Base-by-base conservation (phyloP, 805 yeast genomes). In the Vanderwaltozyma polyspora region DNA sequence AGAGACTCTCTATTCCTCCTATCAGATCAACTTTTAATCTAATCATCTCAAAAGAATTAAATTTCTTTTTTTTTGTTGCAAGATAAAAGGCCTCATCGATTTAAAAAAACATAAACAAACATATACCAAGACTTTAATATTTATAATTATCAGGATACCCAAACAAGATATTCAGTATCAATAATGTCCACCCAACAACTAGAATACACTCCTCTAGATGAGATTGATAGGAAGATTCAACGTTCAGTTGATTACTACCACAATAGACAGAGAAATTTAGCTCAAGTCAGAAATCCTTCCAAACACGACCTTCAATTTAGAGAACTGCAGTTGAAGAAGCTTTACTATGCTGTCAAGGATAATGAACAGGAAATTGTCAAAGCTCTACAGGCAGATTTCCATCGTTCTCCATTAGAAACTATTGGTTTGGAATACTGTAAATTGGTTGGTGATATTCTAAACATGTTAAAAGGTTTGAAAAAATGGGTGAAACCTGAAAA, bases 381-480 rank as follows among this genome's bases (percentile, higher is more conserved):
- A 3, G 86, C 94, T 0, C 57, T 86, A 41, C 42, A 59, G 16
- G 51, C 64, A 41, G 97, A 89, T 50, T 75, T 86, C 56, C 67
- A 76, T 55, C 70, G 89, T 38, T 55, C 81, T 1, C 58, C 62
- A 3, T 59, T 63, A 24, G 96, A 89, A 52, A 69, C 89, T 1
- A 60, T 62, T 32, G 48, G 72, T 23, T 54, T 72, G 31, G 97
- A 89, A 53, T 43, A 74, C 16, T 57, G 60, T 6, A 66, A 68
- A 2, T 48, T 67, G 1, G 52, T 72, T 34, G 62, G 60, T 37
- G 94, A 83, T 48, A 53, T 83, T 32, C 52, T 72, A 22, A 64
- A 69, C 45, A 64, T 78, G 31, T 77, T 85, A 51, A 59, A 70
- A 22, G 67, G 68, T 41, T 60, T 89, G 42, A 67, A 70, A 34